Evolutionary conservation across 495 filamentous ascomycete species (phyloP).

Genomic region (Penicillium roqueforti): DNA sequence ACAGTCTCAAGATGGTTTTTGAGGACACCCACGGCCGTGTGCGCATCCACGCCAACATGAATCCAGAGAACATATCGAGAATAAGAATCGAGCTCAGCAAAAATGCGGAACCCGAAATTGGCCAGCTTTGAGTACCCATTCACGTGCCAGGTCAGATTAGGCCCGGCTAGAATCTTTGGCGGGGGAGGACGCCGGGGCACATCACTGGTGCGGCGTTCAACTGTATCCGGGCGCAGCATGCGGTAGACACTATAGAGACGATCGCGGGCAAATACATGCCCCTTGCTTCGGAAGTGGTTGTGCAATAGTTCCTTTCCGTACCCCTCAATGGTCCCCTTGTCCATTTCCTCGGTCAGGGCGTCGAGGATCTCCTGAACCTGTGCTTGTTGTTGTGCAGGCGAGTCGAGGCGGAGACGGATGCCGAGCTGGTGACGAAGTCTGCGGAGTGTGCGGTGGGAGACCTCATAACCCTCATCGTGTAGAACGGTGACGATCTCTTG

Average conservation of each 20-base stretch:
- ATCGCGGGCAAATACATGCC: conserved; percentile 13
- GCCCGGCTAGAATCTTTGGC: conserved; percentile 18
- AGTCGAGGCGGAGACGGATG: conserved; percentile 8
- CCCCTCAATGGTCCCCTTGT: conserved; percentile 13
- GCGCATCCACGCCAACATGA: conserved; percentile 14
- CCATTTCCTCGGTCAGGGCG: conserved; percentile 5
- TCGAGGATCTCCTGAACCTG: conserved; percentile 8
- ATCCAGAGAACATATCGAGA: conserved; percentile 23
- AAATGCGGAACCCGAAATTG: conserved; percentile 20
- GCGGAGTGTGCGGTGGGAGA: conserved; percentile 7
- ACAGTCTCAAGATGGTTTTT: conserved; percentile 18
- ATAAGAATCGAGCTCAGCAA: conserved; percentile 21
- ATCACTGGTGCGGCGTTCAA: conserved; percentile 10
- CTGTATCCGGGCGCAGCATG: conserved; percentile 10
- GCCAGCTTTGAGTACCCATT: conserved; percentile 19
- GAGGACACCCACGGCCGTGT: conserved; percentile 18
- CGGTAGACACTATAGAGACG: conserved; percentile 15
- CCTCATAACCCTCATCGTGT: conserved; percentile 2
- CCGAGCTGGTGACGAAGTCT: conserved; percentile 5
- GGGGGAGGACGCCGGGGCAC: conserved; percentile 11
- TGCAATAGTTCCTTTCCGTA: conserved; percentile 16
- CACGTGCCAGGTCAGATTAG: conserved; percentile 23
- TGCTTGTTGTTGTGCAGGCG: conserved; percentile 2
- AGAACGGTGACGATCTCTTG: conserved; percentile 7
- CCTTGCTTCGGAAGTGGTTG: conserved; percentile 13